Percentiles rank a stretch among this genome's conserved stretches.
Evolutionary conservation across 2,329 filamentous ascomycete species (phyloP).

Genomic region (Ascochyta viciae-villosae): DNA sequence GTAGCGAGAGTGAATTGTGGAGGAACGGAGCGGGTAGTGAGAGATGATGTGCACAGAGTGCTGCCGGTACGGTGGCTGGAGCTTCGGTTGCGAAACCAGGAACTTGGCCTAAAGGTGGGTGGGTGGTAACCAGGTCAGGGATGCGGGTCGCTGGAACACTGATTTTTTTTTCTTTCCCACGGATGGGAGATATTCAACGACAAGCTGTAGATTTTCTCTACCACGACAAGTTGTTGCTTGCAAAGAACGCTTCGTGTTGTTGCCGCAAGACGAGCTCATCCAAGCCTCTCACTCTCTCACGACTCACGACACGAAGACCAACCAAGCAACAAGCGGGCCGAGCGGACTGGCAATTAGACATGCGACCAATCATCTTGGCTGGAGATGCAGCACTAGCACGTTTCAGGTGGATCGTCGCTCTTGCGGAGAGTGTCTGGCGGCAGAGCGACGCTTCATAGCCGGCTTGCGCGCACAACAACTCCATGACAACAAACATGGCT

Average conservation of each 20-base stretch:
- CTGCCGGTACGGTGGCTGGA: conserved; percentile 22
- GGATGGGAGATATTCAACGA: conserved; percentile 11
- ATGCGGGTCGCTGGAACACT: conserved; percentile 24
- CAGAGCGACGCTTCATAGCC: conserved; percentile 9
- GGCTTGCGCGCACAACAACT: conserved; percentile 6
- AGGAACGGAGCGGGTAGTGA: conserved; percentile 25
- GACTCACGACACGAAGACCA: conserved; percentile 10
- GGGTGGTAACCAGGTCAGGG: conserved; percentile 24
- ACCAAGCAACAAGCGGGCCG: conserved; percentile 9
- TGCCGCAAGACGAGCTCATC: conserved; percentile 5
- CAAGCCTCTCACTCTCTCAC: conserved; percentile 1
- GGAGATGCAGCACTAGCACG: conserved; percentile 12
- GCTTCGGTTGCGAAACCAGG: conserved; percentile 6
- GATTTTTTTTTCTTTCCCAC: conserved; percentile 15
- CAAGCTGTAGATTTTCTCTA: background rate
- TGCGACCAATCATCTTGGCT: conserved; percentile 2
- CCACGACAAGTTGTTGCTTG: background rate
- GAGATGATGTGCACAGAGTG: conserved; percentile 24
- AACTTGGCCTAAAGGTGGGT: conserved; percentile 19
- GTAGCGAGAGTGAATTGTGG: conserved; percentile 23
- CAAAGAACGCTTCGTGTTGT: background rate
- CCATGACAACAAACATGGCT: conserved; percentile 15
- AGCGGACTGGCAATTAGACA: conserved; percentile 6
- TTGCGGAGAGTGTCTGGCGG: conserved; percentile 8
- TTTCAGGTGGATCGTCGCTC: conserved; percentile 17